Evolutionary conservation across 768 basidiomycete genomes (phyloP), one percentile per base, ranked within the genome.

Genomic region (Phlegmacium glaucopus): DNA sequence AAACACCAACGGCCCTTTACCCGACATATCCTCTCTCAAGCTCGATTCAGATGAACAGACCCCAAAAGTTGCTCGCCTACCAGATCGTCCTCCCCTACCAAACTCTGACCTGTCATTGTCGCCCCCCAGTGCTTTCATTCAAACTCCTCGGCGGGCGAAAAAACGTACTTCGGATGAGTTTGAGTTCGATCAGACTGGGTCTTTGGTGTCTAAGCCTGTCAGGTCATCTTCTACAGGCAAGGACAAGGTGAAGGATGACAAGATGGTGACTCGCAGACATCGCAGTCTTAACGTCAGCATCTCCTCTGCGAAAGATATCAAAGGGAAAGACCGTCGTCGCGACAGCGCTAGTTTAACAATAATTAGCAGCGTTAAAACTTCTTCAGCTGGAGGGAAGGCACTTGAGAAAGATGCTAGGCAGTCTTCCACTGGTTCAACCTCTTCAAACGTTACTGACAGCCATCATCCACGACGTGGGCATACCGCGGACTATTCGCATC

Each of bases 141-240:
- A 70, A 16, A 72, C 73, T 13, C 64, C 68, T 9, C 78, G 80
- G 30, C 81, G 77, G 48, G 76, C 85, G 4, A 80, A 78, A 67
- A 90, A 89, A 57, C 80, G 87, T 22, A 83, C 84, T 0, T 90
- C 89, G 2, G 88, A 88, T 45, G 89, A 90, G 61, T 89, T 90
- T 60, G 87, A 88, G 59, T 68, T 87, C 71, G 88, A 90, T 58
- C 79, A 89, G 45, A 68, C 78, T 6, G 86, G 87, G 5, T 61
- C 68, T 26, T 67, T 87, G 41, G 68, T 80, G 11, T 76, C 79
- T 8, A 86, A 83, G 56, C 74, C 71, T 34, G 49, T 61, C 30
- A 61, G 61, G 29, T 55, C 61, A 28, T 52, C 59, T 39, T 60
- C 66, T 26, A 47, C 61, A 25, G 52, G 59, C 45, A 76, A 74